Percentiles rank a stretch among this genome's conserved stretches.
Evolutionary conservation across 1,139 yeast species (phyloP).

Genomic region (Ogataea hybrid): DNA sequence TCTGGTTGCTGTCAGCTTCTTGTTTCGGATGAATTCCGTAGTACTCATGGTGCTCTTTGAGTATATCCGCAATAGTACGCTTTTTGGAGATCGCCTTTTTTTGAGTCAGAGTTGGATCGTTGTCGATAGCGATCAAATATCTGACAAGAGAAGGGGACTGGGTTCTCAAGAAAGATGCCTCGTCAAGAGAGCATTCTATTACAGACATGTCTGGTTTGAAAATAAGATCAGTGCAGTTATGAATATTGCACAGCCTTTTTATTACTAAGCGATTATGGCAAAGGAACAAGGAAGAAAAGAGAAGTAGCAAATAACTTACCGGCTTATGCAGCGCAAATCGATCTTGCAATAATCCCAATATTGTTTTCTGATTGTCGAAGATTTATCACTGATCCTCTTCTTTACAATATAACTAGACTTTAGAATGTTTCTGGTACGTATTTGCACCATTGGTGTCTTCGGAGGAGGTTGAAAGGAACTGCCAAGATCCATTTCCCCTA

Average conservation of each 20-base stretch:
- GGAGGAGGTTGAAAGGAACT: background rate
- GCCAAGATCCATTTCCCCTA: background rate
- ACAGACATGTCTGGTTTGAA: background rate
- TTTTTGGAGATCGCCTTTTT: slow-evolving; percentile 11
- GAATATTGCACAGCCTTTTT: slow-evolving; percentile 4
- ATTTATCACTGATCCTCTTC: background rate
- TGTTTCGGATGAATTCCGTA: slow-evolving; percentile 16
- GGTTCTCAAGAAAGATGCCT: background rate
- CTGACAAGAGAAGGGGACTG: slow-evolving; percentile 3
- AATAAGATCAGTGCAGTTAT: background rate
- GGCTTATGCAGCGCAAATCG: slow-evolving; percentile 2
- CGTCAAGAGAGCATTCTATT: slow-evolving; percentile 3
- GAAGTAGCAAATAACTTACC: slow-evolving; percentile 7
- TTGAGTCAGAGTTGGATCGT: slow-evolving; percentile 5
- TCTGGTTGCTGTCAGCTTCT: background rate
- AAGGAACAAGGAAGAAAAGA: background rate
- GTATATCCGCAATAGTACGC: slow-evolving; percentile 14
- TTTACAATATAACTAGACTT: background rate
- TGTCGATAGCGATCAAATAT: slow-evolving; percentile 3
- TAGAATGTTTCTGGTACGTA: slow-evolving; percentile 11
- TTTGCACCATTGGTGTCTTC: background rate
- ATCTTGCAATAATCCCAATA: background rate
- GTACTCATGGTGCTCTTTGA: slow-evolving; percentile 14
- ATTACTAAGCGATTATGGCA: background rate
- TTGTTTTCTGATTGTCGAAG: background rate